Evolutionary conservation across 768 basidiomycete genomes (phyloP).

Genomic region (Pleurotus tuoliensis): DNA sequence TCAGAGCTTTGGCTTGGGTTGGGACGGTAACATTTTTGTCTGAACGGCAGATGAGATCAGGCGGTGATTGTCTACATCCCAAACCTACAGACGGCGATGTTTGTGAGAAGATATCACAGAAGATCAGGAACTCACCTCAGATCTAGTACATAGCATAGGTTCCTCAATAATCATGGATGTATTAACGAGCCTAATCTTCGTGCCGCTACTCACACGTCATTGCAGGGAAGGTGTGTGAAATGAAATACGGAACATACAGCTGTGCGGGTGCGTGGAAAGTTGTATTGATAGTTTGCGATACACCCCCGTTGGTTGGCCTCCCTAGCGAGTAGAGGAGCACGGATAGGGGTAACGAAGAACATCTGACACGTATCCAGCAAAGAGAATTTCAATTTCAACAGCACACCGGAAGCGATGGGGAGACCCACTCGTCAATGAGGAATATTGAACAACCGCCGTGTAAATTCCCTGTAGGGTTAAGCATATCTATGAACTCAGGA

Average conservation of each 20-base stretch:
- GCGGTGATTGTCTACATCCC: slow-evolving; percentile 2
- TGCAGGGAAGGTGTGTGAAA: not conserved
- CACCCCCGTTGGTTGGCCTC: slow-evolving; percentile 19
- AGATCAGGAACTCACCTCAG: slow-evolving; percentile 1
- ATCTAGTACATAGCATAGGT: slow-evolving; percentile 6
- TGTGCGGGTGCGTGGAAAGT: slow-evolving; percentile 5
- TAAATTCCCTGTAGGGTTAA: slow-evolving; percentile 42
- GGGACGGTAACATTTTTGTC: slow-evolving; percentile 6
- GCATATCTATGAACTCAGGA: slow-evolving; percentile 39
- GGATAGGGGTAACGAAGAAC: slow-evolving; percentile 46
- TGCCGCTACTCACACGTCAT: not conserved
- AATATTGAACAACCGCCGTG: slow-evolving; percentile 57
- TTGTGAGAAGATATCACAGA: not conserved
- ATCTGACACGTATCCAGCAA: slow-evolving; percentile 24
- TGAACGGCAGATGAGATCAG: slow-evolving; percentile 1
- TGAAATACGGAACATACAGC: not conserved
- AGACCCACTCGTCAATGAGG: slow-evolving; percentile 47
- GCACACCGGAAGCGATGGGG: not conserved
- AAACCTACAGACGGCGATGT: not conserved
- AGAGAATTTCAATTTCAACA: not conserved
- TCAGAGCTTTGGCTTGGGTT: slow-evolving; percentile 1
- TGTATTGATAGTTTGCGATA: slow-evolving; percentile 12
- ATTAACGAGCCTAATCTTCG: not conserved
- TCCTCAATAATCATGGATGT: slow-evolving; percentile 5
- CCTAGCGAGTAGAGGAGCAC: slow-evolving; percentile 21